Percentiles rank a stretch among this genome's conserved stretches.
Conservation (phyloP, 2,329 filamentous ascomycete genomes). For the Monosporascus sp. region DNA sequence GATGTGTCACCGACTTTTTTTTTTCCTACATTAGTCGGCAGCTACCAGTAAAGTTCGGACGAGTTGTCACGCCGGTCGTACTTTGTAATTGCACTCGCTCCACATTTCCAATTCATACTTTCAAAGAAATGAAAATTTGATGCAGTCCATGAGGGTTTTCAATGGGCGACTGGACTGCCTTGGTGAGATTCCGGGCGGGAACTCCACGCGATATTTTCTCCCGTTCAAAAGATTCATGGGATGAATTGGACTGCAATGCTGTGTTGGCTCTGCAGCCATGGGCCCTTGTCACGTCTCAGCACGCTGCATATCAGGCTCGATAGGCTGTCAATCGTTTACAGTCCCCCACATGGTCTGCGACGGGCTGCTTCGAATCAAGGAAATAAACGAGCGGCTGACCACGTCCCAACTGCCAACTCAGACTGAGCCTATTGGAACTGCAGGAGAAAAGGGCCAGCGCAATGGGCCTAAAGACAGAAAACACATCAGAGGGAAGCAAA, state of each 20-base stretch:
- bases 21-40: too few species aligned
- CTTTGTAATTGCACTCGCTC: too few species aligned
- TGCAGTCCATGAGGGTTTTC: too few species aligned
- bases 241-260: constrained; percentile 30
- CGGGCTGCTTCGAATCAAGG: constrained; percentile 32
- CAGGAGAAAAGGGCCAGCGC: constrained; percentile 40
- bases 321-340: constrained; percentile 35
- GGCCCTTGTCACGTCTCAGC: constrained; percentile 34
- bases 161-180: too few species aligned
- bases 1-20: too few species aligned
- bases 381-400: constrained; percentile 31
- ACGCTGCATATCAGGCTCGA: constrained; percentile 29
- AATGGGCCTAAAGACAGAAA: constrained; percentile 26
- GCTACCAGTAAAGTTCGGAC: too few species aligned
- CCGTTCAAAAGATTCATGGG: not conserved
- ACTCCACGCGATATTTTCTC: not conserved
- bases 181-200: too few species aligned
- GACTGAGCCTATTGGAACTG: constrained; percentile 34
- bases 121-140: not conserved
- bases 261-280: constrained; percentile 39
- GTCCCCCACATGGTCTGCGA: constrained; percentile 29
- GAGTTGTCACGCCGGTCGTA: too few species aligned
- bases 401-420: constrained; percentile 22
- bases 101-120: too few species aligned
- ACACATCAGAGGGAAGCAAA: constrained; percentile 3